Evolutionary conservation across 169 alveolate genomes (phyloP).

Genomic region (Plasmodium vinckei): DNA sequence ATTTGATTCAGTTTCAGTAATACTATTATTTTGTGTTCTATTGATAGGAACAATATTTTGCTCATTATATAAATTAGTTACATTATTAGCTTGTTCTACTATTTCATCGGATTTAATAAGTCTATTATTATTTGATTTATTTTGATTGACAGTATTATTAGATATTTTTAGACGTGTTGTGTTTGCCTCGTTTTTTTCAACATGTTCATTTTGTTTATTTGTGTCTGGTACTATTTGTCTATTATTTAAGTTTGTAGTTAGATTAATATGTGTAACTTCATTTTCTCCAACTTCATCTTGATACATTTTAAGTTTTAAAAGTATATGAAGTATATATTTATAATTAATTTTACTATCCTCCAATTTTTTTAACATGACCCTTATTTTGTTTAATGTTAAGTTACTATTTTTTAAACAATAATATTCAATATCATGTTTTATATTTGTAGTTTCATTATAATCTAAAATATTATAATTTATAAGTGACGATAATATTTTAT

Average conservation of each 20-base stretch:
- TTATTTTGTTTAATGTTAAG: conserved; percentile 36
- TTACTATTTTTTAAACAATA: conserved; percentile 42
- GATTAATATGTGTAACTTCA: not conserved
- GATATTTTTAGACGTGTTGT: not conserved
- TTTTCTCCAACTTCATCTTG: conserved; percentile 15
- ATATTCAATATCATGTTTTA: conserved; percentile 60
- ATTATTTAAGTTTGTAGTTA: not conserved
- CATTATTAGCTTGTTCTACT: not conserved
- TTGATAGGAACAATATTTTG: not conserved
- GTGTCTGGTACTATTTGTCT: too few species aligned
- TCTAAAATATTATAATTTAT: conserved; percentile 47
- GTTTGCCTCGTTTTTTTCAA: not conserved
- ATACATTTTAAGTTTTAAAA: conserved; percentile 21
- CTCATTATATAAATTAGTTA: not conserved
- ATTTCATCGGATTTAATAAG: not conserved
- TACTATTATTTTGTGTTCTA: not conserved
- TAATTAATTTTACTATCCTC: conserved; percentile 55
- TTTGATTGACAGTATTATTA: not conserved
- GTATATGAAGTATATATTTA: conserved; percentile 34
- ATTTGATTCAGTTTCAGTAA: not conserved
- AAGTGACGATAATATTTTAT: conserved; percentile 43
- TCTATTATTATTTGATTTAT: not conserved
- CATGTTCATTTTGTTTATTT: not conserved
- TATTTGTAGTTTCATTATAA: conserved; percentile 44
- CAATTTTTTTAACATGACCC: conserved; percentile 40